A percentile compares a stretch with the other conserved stretches of the same genome.
Conservation (phyloP, 257 asterid species). For the Nicotiana tomentosiformis region DNA sequence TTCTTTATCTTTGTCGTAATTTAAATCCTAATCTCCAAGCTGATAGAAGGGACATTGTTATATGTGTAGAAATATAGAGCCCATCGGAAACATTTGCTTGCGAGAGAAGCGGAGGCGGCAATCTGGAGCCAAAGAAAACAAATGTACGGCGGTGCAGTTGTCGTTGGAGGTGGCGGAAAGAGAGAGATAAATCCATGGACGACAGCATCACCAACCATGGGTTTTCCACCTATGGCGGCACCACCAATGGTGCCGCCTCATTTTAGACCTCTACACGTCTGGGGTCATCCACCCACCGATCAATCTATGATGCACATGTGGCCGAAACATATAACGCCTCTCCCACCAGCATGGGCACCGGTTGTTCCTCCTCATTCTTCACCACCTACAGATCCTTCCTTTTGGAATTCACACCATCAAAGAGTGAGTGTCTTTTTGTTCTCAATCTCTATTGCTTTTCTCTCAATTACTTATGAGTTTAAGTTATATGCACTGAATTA, state of each 20-base stretch:
- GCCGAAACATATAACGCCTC: constrained; percentile 44
- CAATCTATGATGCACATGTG: constrained; percentile 67
- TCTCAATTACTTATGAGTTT: background rate
- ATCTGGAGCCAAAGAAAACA: constrained; percentile 64
- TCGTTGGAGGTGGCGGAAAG: constrained; percentile 25
- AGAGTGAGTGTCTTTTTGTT: constrained; percentile 31
- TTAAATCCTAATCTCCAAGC: too few relatives aligned
- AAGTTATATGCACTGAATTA: too few relatives aligned
- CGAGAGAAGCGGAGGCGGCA: constrained; percentile 73
- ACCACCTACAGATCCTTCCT: constrained; percentile 40
- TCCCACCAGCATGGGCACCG: constrained; percentile 18
- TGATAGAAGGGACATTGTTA: too few relatives aligned
- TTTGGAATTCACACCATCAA: constrained; percentile 58
- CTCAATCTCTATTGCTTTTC: background rate
- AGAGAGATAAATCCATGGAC: constrained; percentile 45
- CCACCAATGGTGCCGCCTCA: constrained; percentile 39
- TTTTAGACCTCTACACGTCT: constrained; percentile 73
- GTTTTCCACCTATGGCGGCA: constrained; percentile 32
- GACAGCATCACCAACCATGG: constrained; percentile 56
- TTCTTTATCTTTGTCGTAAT: too few relatives aligned
- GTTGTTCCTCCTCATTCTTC: constrained; percentile 14
- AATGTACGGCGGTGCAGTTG: constrained; percentile 25
- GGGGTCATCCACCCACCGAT: constrained; percentile 90
- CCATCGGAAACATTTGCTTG: constrained; percentile 64
- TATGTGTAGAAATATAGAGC: constrained; percentile 73